phyloP scores from a whole-genome alignment of 305 asterid species.

The Ajuga reptans region DNA sequence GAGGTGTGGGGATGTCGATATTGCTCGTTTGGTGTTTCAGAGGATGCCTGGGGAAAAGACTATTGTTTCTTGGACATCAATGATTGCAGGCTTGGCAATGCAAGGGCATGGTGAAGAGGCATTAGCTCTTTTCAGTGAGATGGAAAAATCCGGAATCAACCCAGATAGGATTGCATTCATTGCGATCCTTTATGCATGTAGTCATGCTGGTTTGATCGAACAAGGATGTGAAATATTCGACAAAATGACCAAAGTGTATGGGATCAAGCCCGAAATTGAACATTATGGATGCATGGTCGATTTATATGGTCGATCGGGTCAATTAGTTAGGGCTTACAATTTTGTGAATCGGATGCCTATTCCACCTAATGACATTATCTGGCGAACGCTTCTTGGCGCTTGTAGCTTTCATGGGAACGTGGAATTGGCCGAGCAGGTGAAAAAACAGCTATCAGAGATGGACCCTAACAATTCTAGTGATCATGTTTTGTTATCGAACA shows the following conservation, averaged over 20 bases:
- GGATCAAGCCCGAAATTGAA: constrained; percentile 49
- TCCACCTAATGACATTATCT: constrained; percentile 56
- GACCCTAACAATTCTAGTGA: constrained; percentile 66
- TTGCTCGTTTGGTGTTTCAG: constrained; percentile 59
- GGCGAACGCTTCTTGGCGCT: constrained; percentile 89
- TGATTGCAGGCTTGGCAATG: constrained; percentile 65
- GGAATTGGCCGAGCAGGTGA: constrained; percentile 52
- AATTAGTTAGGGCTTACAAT: constrained; percentile 47
- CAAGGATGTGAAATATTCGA: constrained; percentile 47
- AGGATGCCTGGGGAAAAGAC: constrained; percentile 50
- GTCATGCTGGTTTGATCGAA: constrained; percentile 71
- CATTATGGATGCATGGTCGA: constrained; percentile 94
- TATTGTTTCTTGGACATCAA: constrained; percentile 65
- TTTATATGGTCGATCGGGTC: constrained; percentile 70
- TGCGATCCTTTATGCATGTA: constrained; percentile 66
- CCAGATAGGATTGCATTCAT: constrained; percentile 58
- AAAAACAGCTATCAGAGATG: constrained; percentile 42
- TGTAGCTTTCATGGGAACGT: constrained; percentile 63
- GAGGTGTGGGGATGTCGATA: constrained; percentile 58
- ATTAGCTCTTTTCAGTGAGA: constrained; percentile 40
- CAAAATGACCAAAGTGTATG: constrained; percentile 44
- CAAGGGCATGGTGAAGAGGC: constrained; percentile 76
- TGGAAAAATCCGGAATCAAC: constrained; percentile 48
- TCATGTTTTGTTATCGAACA: constrained; percentile 56
- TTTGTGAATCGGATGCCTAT: constrained; percentile 52